These are phyloP conservation scores for Sphagnurus paluster DNA, from an alignment of 1,284 basidiomycete species.

Conservation along the genomic window DNA sequence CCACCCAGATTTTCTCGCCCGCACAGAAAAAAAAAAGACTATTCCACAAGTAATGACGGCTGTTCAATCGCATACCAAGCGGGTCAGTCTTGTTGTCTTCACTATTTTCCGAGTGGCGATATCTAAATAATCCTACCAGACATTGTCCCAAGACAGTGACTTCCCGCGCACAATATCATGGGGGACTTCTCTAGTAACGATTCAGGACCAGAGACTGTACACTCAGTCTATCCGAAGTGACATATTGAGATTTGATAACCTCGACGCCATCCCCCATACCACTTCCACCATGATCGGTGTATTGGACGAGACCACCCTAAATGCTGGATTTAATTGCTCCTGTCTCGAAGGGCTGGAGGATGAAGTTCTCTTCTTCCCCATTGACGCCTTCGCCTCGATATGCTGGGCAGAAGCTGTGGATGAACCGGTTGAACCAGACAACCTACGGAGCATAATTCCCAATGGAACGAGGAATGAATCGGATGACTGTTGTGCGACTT, in stretches of 20 bases:
- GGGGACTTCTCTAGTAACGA: constrained; percentile 13
- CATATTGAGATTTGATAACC: constrained; percentile 12
- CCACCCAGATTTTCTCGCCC: too few relatives aligned
- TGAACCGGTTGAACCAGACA: constrained; percentile 5
- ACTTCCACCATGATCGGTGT: constrained; percentile 11
- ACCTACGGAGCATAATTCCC: neutral
- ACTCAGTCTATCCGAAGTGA: constrained; percentile 16
- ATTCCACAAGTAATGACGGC: constrained; percentile 2
- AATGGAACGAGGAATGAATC: neutral
- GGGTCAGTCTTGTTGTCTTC: constrained; percentile 4
- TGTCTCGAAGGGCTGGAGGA: constrained; percentile 40
- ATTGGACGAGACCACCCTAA: constrained; percentile 35
- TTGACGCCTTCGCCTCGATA: constrained; percentile 32
- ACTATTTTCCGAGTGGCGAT: neutral
- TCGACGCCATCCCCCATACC: constrained; percentile 6
- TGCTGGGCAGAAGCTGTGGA: constrained; percentile 32
- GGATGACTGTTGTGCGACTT: constrained; percentile 3
- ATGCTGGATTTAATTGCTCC: constrained; percentile 35
- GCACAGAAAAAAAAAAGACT: neutral
- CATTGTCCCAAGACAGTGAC: constrained; percentile 16
- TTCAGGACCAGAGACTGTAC: constrained; percentile 5
- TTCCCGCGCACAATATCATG: constrained; percentile 16
- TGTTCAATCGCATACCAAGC: constrained; percentile 6
- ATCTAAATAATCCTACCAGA: constrained; percentile 3
- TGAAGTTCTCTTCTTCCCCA: constrained; percentile 33